These are phyloP conservation scores for Dothiorella sarmentorum DNA, from an alignment of 2,329 filamentous ascomycete genomes.

Conservation along the genomic window DNA sequence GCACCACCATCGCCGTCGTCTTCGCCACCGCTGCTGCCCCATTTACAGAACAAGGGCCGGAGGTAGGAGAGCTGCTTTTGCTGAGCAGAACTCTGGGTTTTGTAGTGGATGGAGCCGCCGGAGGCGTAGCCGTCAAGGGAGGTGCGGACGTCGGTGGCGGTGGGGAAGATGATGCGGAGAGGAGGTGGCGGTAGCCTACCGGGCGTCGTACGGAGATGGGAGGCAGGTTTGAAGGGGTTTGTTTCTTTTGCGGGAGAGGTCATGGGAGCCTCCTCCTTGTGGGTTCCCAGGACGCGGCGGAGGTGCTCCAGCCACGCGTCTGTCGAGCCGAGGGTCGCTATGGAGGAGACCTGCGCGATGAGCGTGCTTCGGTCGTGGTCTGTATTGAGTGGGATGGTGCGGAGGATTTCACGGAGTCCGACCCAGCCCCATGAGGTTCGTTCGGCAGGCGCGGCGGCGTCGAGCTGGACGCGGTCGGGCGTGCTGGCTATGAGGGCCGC, in stretches of 20 bases:
- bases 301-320: slow-evolving; percentile 69
- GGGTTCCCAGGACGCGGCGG: slow-evolving; percentile 42
- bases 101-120: slow-evolving; percentile 78
- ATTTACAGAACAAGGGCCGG: slow-evolving; percentile 68
- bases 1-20: too few species aligned
- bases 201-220: neutral
- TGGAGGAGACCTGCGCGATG: slow-evolving; percentile 70
- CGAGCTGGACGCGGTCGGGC: slow-evolving; percentile 61
- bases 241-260: too few species aligned
- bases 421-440: slow-evolving; percentile 73
- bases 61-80: slow-evolving; percentile 71
- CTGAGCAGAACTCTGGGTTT: slow-evolving; percentile 66
- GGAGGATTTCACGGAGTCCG: slow-evolving; percentile 60
- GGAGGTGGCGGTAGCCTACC: slow-evolving; percentile 39
- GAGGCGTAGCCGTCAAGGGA: slow-evolving; percentile 76
- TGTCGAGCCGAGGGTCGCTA: slow-evolving; percentile 70
- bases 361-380: slow-evolving; percentile 34
- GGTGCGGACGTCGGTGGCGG: slow-evolving; percentile 69
- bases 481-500: slow-evolving; percentile 76
- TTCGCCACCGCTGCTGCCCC: too few species aligned
- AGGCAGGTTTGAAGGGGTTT: neutral
- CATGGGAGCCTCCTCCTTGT: neutral
- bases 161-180: slow-evolving; percentile 77
- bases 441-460: slow-evolving; percentile 39
- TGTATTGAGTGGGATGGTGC: slow-evolving; percentile 35